Evolutionary conservation across 2,329 filamentous ascomycete species (phyloP), one percentile per base, ranked within the genome.

Genomic region (Didymella arachidicola): DNA sequence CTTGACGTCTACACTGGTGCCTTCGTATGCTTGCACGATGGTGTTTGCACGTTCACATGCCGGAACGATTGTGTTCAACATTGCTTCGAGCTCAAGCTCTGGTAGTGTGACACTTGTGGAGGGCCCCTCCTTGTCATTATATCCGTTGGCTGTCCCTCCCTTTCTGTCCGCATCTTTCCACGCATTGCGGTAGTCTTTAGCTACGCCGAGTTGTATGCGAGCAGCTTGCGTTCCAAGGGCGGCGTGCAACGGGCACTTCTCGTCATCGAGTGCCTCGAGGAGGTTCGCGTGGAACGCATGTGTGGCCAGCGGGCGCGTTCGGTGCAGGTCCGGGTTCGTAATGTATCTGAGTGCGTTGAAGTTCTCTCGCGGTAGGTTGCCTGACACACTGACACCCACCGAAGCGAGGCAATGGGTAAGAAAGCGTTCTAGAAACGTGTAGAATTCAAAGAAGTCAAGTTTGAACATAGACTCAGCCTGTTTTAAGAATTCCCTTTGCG

Each of bases 401-500:
- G 90, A 83, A 0, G 82, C 82, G n/a, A 90, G 82, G 0, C 90
- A 78, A 45, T 88, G 84, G 1, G 90, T 87, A 7, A 92, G 80
- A 0, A 88, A 88, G 29, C 89, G 85, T 76, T 92, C 89, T 7
- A 92, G 83, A 34, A 90, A 82, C 50, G 86, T 86, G 77, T 92
- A 92, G 73, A 89, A 92, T 69, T 92, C 89, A 75, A 90, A 87
- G 62, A 92, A 92, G 69, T 92, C 89, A 7, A 92, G 82, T 73
- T 92, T 91, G 79, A 92, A 92, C 82, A 91, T 91, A 16, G 72
- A 67, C 45, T 76, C 72, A n/a, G 72, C 72, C 59, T 73, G 68
- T 32, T 66, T 67, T 8, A 63, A 56, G 42, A 67, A 56, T 12
- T 57, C 39, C 34, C 62, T 65, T 11, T 63, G 62, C 5, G 45